A percentile compares a stretch with the other conserved stretches of the same genome.
phyloP scores from a whole-genome alignment of 1,284 basidiomycete species.

The Apiotrichum montevideense region DNA sequence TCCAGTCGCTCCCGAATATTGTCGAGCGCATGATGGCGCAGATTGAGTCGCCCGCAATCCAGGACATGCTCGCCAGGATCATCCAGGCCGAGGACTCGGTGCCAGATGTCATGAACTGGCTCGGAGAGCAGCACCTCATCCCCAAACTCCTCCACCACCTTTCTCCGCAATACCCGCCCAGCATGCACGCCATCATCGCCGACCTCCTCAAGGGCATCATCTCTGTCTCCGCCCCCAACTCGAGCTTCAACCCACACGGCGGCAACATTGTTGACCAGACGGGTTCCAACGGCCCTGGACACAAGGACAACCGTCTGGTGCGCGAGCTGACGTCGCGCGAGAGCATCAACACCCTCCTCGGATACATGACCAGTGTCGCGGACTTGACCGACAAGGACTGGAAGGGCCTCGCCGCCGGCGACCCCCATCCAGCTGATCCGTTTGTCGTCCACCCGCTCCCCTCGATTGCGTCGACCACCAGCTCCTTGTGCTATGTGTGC shows the following conservation, averaged over 20 bases:
- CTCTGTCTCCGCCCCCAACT: slow-evolving; percentile 77
- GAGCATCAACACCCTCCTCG: slow-evolving; percentile 66
- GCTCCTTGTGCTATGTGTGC: slow-evolving; percentile 81
- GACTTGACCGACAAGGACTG: slow-evolving; percentile 39
- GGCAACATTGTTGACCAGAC: slow-evolving; percentile 53
- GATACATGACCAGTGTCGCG: slow-evolving; percentile 73
- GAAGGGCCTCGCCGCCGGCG: slow-evolving; percentile 21
- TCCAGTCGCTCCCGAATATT: slow-evolving; percentile 73
- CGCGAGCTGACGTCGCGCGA: slow-evolving; percentile 77
- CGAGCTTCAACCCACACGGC: slow-evolving; percentile 54
- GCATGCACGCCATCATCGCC: slow-evolving; percentile 79
- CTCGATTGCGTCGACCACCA: slow-evolving; percentile 68
- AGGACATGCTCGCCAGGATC: slow-evolving; percentile 85
- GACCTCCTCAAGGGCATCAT: slow-evolving; percentile 94
- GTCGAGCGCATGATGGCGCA: slow-evolving; percentile 78
- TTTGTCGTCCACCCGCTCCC: slow-evolving; percentile 51
- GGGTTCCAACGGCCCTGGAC: slow-evolving; percentile 19
- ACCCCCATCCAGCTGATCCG: slow-evolving; percentile 25
- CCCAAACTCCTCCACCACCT: slow-evolving; percentile 73
- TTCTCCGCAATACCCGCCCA: slow-evolving; percentile 67
- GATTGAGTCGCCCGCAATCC: slow-evolving; percentile 83
- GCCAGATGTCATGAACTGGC: slow-evolving; percentile 83
- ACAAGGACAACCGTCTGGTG: slow-evolving; percentile 67
- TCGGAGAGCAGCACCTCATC: slow-evolving; percentile 79
- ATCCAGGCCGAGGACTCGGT: slow-evolving; percentile 87